phyloP scores from a whole-genome alignment of 768 basidiomycete genomes.

The Kwoniella newhampshirensis region DNA sequence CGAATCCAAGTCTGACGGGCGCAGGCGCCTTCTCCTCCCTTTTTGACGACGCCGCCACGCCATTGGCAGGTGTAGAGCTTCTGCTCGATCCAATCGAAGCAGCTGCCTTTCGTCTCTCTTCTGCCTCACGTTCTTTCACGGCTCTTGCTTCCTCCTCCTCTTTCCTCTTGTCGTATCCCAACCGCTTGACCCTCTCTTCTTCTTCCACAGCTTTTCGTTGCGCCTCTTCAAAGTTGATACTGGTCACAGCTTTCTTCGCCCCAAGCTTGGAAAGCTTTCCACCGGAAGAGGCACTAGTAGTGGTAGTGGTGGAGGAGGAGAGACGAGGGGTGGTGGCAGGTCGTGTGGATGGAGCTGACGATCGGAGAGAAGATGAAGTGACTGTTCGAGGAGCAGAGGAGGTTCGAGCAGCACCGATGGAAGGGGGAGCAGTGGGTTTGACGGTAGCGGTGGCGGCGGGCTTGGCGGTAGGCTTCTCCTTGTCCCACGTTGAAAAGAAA shows the following conservation, averaged over 20 bases:
- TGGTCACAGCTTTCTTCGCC: conserved; percentile 75
- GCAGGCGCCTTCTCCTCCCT: conserved; percentile 40
- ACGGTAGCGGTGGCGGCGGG: conserved; percentile 58
- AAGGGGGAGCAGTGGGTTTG: conserved; percentile 53
- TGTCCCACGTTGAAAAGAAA: conserved; percentile 97
- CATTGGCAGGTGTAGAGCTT: conserved; percentile 37
- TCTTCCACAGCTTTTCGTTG: conserved; percentile 87
- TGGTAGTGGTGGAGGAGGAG: conserved; percentile 45
- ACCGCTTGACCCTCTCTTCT: conserved; percentile 83
- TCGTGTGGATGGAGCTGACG: conserved; percentile 54
- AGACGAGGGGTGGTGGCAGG: conserved; percentile 50
- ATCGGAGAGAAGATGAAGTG: conserved; percentile 54
- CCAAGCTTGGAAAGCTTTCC: conserved; percentile 68
- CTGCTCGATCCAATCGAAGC: conserved; percentile 48
- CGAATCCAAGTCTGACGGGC: conserved; percentile 47
- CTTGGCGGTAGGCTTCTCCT: conserved; percentile 64
- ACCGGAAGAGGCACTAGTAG: conserved; percentile 51
- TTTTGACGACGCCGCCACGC: conserved; percentile 12
- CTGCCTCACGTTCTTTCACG: conserved; percentile 61
- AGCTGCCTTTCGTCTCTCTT: conserved; percentile 48
- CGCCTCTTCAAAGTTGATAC: conserved; percentile 91
- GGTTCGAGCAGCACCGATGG: conserved; percentile 36
- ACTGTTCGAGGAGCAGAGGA: conserved; percentile 54
- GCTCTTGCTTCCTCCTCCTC: conserved; percentile 74
- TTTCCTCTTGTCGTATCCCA: conserved; percentile 82